Evolutionary conservation across 1,284 basidiomycete species (phyloP).

Genomic region (Phlebopus sp.): DNA sequence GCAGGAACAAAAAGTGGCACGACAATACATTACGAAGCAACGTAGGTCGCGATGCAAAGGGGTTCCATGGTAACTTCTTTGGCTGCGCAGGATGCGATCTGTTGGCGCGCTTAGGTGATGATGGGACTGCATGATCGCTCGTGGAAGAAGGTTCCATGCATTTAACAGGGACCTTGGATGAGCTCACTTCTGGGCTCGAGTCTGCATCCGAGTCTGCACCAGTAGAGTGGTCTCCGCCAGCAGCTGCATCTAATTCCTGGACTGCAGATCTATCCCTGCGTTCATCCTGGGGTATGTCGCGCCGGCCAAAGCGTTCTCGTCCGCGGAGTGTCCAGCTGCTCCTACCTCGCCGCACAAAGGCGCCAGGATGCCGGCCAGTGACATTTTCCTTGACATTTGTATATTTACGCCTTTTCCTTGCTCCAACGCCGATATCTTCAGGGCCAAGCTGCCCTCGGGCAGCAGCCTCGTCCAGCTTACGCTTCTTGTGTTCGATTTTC

Average conservation of each 20-base stretch:
- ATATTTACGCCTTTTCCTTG: constrained; percentile 36
- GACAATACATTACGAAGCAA: constrained; percentile 68
- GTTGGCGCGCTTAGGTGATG: constrained; percentile 14
- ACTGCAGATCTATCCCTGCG: neutral
- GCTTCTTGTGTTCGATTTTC: constrained; percentile 75
- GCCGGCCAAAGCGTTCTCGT: constrained; percentile 35
- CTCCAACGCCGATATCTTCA: constrained; percentile 40
- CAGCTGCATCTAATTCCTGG: neutral
- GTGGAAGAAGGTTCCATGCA: constrained; percentile 2
- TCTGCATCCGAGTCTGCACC: constrained; percentile 33
- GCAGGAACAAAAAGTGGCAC: neutral
- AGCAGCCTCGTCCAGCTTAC: constrained; percentile 69
- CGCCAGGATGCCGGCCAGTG: constrained; percentile 5
- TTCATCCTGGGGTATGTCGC: constrained; percentile 14
- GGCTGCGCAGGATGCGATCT: constrained; percentile 47
- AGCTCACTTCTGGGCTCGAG: constrained; percentile 56
- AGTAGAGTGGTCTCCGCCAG: constrained; percentile 6
- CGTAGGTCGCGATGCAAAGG: constrained; percentile 65
- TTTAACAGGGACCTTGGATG: constrained; percentile 48
- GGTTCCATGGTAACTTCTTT: constrained; percentile 55
- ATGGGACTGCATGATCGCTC: neutral
- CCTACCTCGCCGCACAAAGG: constrained; percentile 22
- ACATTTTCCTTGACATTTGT: constrained; percentile 10
- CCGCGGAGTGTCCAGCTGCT: constrained; percentile 32
- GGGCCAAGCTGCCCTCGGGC: constrained; percentile 73